A percentile compares a stretch with the other conserved stretches of the same genome.
Evolutionary conservation across 768 basidiomycete species (phyloP).

Genomic region (Mycena floridula): DNA sequence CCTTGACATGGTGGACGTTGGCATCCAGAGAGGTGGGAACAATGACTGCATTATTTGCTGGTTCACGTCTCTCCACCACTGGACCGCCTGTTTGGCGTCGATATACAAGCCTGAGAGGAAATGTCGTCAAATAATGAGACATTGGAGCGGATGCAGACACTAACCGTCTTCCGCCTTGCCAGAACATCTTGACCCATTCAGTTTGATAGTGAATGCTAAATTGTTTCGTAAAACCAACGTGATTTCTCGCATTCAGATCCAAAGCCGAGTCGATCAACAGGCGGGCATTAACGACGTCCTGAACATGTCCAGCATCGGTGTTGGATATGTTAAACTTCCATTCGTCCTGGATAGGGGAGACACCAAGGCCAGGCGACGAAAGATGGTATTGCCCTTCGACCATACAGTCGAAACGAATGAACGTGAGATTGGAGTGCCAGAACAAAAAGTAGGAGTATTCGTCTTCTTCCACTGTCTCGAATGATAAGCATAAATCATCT

Average conservation of each 20-base stretch:
- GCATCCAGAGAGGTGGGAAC: neutral
- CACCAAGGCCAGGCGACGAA: slow-evolving; percentile 1
- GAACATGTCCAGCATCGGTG: neutral
- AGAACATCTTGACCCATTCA: neutral
- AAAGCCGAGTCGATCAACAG: neutral
- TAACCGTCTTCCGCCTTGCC: neutral
- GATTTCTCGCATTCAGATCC: neutral
- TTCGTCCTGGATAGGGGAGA: slow-evolving; percentile 3
- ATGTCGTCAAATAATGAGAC: neutral
- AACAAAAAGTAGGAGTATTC: slow-evolving; percentile 6
- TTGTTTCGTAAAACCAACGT: neutral
- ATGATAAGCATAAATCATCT: neutral
- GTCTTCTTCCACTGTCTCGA: slow-evolving; percentile 3
- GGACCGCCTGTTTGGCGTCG: neutral
- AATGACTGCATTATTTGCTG: neutral
- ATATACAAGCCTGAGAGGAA: neutral
- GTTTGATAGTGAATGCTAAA: neutral
- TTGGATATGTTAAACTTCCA: slow-evolving; percentile 1
- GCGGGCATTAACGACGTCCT: neutral
- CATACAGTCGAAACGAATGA: slow-evolving; percentile 5
- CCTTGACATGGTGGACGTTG: slow-evolving; percentile 1
- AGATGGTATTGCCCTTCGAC: slow-evolving; percentile 2
- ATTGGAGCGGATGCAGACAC: too few species aligned
- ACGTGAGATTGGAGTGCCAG: slow-evolving; percentile 1
- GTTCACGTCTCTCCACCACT: neutral